A percentile compares a stretch with the other conserved stretches of the same genome.
phyloP scores from a whole-genome alignment of 2,329 filamentous ascomycete genomes.

The Arachnomyces sp. region DNA sequence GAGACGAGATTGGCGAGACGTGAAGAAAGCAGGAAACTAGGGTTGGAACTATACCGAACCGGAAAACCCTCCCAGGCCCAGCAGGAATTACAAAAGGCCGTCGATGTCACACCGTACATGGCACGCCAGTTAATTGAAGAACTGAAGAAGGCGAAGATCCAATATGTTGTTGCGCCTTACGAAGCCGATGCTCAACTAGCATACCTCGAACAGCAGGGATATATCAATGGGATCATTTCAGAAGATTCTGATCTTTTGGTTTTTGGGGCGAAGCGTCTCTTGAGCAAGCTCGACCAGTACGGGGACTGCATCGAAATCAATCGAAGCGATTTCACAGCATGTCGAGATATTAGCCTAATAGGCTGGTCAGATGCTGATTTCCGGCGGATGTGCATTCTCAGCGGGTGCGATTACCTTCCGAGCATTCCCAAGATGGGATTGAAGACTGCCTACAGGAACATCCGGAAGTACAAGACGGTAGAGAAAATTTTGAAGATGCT shows the following conservation, averaged over 20 bases:
- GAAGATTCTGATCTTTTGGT: conserved; percentile 96
- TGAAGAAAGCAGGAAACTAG: conserved; percentile 66
- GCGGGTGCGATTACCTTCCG: conserved; percentile 90
- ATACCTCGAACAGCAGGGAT: conserved; percentile 79
- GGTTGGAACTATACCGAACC: conserved; percentile 70
- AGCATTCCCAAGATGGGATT: conserved; percentile 79
- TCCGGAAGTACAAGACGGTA: conserved; percentile 82
- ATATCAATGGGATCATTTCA: conserved; percentile 81
- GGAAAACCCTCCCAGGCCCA: conserved; percentile 76
- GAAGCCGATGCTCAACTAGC: conserved; percentile 96
- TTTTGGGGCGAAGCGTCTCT: conserved; percentile 80
- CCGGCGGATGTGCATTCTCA: conserved; percentile 89
- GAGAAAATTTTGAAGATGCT: conserved; percentile 75
- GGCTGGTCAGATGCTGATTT: conserved; percentile 93
- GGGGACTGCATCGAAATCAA: conserved; percentile 90
- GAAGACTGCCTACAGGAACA: conserved; percentile 85
- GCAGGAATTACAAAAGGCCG: conserved; percentile 83
- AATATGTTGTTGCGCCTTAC: conserved; percentile 92
- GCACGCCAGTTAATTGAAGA: conserved; percentile 85
- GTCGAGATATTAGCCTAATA: conserved; percentile 77
- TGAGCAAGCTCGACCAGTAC: conserved; percentile 92
- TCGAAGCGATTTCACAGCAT: conserved; percentile 78
- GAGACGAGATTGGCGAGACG: conserved; percentile 65
- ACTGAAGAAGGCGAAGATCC: conserved; percentile 68
- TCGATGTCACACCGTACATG: conserved; percentile 96